phyloP scores from a whole-genome alignment of 495 filamentous ascomycete species.

The Trichocladium uniseriatum region DNA sequence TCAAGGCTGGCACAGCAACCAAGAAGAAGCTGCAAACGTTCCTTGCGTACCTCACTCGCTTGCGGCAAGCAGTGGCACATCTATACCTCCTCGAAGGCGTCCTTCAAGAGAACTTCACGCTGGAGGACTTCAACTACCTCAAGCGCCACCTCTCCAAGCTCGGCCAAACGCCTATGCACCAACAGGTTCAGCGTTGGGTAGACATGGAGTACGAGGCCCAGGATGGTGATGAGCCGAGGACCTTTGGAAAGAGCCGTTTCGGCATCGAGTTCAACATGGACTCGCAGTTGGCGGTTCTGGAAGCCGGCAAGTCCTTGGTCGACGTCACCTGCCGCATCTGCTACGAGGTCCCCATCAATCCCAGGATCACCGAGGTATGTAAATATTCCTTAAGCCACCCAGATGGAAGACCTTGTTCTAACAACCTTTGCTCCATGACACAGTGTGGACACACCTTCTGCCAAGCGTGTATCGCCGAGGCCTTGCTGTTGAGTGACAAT shows the following conservation, averaged over 20 bases:
- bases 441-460: conserved; percentile 1
- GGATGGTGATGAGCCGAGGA: background rate
- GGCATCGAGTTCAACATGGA: background rate
- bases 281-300: background rate
- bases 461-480: background rate
- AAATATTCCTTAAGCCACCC: too few relatives aligned
- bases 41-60: background rate
- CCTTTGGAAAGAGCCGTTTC: background rate
- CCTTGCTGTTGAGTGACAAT: background rate
- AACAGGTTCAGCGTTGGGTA: background rate
- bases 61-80: background rate
- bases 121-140: background rate
- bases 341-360: background rate
- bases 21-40: background rate
- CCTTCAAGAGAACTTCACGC: background rate
- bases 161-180: background rate
- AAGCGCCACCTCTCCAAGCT: background rate
- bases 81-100: background rate
- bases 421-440: too few relatives aligned
- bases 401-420: too few relatives aligned
- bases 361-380: background rate
- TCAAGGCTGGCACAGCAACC: background rate
- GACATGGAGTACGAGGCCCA: conserved; percentile 3
- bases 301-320: background rate
- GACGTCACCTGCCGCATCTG: background rate